phyloP scores from a whole-genome alignment of 345 rosid genomes.

The Orychophragmus violaceus region DNA sequence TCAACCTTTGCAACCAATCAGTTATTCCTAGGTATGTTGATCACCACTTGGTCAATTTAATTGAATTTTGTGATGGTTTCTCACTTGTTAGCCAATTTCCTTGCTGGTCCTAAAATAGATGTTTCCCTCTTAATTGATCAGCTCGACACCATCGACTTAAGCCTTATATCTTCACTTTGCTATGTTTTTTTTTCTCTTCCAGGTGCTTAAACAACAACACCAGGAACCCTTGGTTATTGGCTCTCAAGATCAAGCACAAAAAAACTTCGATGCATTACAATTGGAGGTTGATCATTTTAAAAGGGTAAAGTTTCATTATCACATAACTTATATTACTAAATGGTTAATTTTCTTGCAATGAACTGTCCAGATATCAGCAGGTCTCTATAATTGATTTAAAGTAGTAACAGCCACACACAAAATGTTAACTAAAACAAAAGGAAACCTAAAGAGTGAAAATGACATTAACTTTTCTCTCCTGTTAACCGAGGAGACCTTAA shows the following conservation, averaged over 20 bases:
- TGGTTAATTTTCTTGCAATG: background rate
- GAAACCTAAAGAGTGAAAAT: background rate
- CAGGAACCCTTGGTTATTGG: conserved; percentile 1
- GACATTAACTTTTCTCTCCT: background rate
- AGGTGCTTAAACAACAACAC: conserved; percentile 39
- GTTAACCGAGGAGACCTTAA: background rate
- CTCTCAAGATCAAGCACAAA: conserved; percentile 15
- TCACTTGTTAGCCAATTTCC: conserved; percentile 27
- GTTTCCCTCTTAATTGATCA: background rate
- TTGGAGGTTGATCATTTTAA: conserved; percentile 34
- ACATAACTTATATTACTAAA: background rate
- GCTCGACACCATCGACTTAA: background rate
- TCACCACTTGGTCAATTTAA: background rate
- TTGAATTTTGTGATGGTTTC: background rate
- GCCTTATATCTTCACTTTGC: background rate
- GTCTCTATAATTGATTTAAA: background rate
- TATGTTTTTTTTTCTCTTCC: background rate
- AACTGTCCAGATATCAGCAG: background rate
- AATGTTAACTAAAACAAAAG: background rate
- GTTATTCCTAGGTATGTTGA: background rate
- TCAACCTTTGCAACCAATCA: background rate
- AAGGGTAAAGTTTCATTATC: conserved; percentile 29
- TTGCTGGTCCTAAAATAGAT: background rate
- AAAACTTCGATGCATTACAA: conserved; percentile 10
- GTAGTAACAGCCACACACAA: background rate